Evolutionary conservation across 257 asterid genomes (phyloP), one percentile per base, ranked within the genome.

Genomic region (Solanum neorickii): DNA sequence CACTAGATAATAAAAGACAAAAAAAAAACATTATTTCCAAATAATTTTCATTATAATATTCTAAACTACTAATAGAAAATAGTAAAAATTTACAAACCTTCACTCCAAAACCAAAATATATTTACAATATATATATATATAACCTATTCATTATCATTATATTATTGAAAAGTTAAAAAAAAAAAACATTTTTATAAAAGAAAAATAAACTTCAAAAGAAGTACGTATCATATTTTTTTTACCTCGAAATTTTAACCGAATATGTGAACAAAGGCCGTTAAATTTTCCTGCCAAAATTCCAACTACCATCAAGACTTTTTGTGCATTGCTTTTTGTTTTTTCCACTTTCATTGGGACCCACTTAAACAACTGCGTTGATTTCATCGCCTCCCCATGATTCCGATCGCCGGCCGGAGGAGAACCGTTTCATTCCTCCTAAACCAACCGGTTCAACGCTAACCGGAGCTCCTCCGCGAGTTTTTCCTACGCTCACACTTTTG

Each of bases 381-480:
- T 90, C 92, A 9, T 88, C 91, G 41, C 85, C 86, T 44, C 80
- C 73, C 87, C 87, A 87, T 25, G 84, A 75, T 10, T 18, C 90
- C 1, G 93, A 89, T 86, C 84, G 87, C 35, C 93, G 90, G 14
- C 92, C 93, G 33, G 94, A 92, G 0, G 88, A 85, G 69, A 91
- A 92, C 89, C 93, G 92, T 41, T 70, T 91, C 92, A 91, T 89
- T 72, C 89, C 93, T 8, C 93, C 93, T 85, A 92, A 89, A 20
- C 91, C 77, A 15, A 25, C 89, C 13, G 89, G 86, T 56, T 91
- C 92, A 59, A 42, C 74, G 12, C 86, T 14, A 0, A 42, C 74
- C 3, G 88, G 88, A 56, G 62, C 83, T 15, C 83, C 78, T 9
- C 76, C 91, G 2, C 87, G 89, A 1, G 83, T 23, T 47, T 70